Evolutionary conservation across 805 yeast genomes (phyloP), one percentile per base, ranked within the genome.

Genomic region (Maudiozyma bulderi): DNA sequence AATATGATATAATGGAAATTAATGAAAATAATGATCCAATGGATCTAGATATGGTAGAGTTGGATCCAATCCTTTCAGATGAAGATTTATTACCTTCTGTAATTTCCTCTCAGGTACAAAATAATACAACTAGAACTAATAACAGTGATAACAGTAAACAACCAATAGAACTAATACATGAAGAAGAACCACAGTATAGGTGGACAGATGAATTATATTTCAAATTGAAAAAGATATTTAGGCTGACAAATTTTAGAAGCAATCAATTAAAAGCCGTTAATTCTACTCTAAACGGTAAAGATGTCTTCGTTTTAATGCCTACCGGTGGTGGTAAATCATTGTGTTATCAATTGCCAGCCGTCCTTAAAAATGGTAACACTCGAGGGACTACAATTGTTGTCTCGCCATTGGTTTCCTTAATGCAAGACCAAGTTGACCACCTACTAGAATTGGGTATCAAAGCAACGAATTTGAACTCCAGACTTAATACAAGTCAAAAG

Each of bases 241-340:
- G 80, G 33, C 65, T 93, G 34, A 60, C 68, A 4, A 72, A 75
- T 1, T 93, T 93, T 65, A 74, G 99, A 49, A 76, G 81, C 5
- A 86, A 91, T 63, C 99, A 93, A 61, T 67, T 84, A 37, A 93
- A 87, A 48, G 98, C 97, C 0, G 78, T 93, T 6, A 80, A 83
- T 57, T 82, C 95, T 1, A 82, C 86, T 32, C 60, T 82, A 32
- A 63, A 76, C 5, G 96, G 96, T 1, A 74, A 76, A 42, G 99
- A 93, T 64, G 95, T 86, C 0, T 88, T 93, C 68, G 97, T 93
- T 1, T 72, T 93, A 57, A 91, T 93, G 96, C 99, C 99, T 0
- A 93, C 99, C 0, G 99, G 99, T 38, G 99, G 99, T 46, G 99
- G 99, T 46, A 93, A 93, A 62, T 90, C 98, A 0, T 68, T 93